Evolutionary conservation across 108 stramenopile genomes (phyloP), one percentile per base, ranked within the genome.

Genomic region (Pseudonitzschia pungens): DNA sequence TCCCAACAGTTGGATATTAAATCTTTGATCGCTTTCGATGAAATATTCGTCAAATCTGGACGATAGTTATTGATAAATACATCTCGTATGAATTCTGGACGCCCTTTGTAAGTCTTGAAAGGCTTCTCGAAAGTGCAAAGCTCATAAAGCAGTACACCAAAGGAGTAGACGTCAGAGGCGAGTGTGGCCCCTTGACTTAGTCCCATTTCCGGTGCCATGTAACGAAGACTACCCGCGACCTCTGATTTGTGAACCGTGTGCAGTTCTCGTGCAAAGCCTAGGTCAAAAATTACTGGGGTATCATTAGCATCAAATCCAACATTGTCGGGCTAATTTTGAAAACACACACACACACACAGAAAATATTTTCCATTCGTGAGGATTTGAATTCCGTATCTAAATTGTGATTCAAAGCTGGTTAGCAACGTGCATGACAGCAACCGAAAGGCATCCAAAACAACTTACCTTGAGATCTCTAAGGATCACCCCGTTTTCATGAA

Each of bases 151-250:
- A 84, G 31, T 4, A 88, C 65, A 14, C 83, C 85, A 56, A 88
- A 82, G 5, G 78, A 80, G 60, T 88, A 88, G 28, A 85, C 85
- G 68, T 88, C 87, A 21, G 79, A 81, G 24, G 73, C 73, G 24
- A 81, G 57, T 33, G 76, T 81, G 44, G 78, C 74, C 5, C 79
- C 78, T 32, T 68, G 70, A 20, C 77, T 74, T 16, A 68, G 43
- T 24, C 82, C 82, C 31, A 83, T 78, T 69, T 92, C 90, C 6
- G 88, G 88, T 7, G 82, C 68, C 86, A 89, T 89, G 65, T 87
- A 89, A 3, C 88, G 84, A 29, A 80, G 64, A 20, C 73, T 71
- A 21, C 88, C 88, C 4, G 84, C 83, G 10, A 81, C 68, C 62
- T 79, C 86, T 20, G 77, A 81, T 42, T 60, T 36, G 21, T 71